These are phyloP conservation scores for Juncus effusus DNA, from an alignment of 176 grass and related monocot species.

Conservation along the genomic window DNA sequence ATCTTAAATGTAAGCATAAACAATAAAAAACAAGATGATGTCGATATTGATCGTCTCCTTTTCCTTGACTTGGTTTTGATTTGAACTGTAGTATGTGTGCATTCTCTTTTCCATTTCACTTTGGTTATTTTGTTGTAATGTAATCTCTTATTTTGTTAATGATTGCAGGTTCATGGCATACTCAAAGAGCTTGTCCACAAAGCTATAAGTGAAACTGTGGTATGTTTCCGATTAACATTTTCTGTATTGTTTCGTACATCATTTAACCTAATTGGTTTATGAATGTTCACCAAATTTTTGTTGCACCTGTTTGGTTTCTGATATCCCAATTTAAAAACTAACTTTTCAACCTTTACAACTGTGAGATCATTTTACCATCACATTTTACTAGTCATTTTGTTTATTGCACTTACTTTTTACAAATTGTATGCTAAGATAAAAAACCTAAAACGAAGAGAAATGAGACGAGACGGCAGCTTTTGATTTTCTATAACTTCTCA, in stretches of 20 bases:
- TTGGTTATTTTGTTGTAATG: background rate
- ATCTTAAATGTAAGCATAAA: no score
- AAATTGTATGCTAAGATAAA: no score
- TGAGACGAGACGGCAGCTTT: no score
- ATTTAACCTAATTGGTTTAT: background rate
- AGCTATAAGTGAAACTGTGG: slow-evolving; percentile 83
- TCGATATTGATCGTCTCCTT: no score
- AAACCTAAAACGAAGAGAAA: no score
- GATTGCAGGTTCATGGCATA: slow-evolving; percentile 82
- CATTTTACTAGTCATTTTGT: no score
- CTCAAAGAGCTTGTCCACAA: slow-evolving; percentile 95
- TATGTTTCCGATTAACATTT: slow-evolving; percentile 29
- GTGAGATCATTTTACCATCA: no score
- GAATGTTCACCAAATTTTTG: background rate
- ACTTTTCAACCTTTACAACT: no score
- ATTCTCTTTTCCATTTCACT: background rate
- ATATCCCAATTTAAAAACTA: background rate
- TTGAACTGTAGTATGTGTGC: background rate
- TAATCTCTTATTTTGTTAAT: slow-evolving; percentile 14
- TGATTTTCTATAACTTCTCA: no score
- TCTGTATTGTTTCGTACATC: slow-evolving; percentile 10
- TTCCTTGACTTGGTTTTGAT: background rate
- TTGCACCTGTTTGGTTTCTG: background rate
- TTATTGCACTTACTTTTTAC: no score
- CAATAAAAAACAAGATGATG: no score